Evolutionary conservation across 495 filamentous ascomycete species (phyloP).

Genomic region (Chaetomium cochliodes): DNA sequence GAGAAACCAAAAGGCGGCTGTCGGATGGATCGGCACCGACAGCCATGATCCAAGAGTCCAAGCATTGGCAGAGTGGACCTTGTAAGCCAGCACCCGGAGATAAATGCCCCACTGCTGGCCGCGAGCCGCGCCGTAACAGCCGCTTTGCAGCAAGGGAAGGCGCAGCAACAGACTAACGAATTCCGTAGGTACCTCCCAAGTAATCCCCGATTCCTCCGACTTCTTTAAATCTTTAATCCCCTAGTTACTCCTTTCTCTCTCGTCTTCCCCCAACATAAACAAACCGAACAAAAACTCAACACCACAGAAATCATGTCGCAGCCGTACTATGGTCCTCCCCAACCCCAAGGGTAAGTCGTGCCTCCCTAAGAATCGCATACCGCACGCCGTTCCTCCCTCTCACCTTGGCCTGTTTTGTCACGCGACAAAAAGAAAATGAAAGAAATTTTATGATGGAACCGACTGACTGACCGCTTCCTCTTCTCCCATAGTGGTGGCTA

Average conservation of each 20-base stretch:
- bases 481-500: background rate
- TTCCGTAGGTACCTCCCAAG: no score
- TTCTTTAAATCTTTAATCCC: background rate
- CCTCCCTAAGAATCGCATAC: background rate
- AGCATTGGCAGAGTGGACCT: slow-evolving; percentile 14
- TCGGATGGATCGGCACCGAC: slow-evolving; percentile 9
- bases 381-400: background rate
- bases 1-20: background rate
- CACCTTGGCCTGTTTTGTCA: background rate
- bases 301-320: slow-evolving; percentile 12
- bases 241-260: background rate
- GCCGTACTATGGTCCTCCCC: slow-evolving; percentile 2
- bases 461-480: background rate
- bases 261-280: background rate
- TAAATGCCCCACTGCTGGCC: slow-evolving; percentile 7
- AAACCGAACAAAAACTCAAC: background rate
- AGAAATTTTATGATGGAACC: no score
- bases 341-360: slow-evolving; percentile 12
- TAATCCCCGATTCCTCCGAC: background rate
- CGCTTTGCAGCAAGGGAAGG: slow-evolving; percentile 12
- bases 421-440: background rate
- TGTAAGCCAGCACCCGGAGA: background rate
- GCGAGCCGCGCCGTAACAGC: background rate
- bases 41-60: background rate
- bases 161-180: background rate